phyloP scores from a whole-genome alignment of 768 basidiomycete genomes.

The Collybia mongolica region DNA sequence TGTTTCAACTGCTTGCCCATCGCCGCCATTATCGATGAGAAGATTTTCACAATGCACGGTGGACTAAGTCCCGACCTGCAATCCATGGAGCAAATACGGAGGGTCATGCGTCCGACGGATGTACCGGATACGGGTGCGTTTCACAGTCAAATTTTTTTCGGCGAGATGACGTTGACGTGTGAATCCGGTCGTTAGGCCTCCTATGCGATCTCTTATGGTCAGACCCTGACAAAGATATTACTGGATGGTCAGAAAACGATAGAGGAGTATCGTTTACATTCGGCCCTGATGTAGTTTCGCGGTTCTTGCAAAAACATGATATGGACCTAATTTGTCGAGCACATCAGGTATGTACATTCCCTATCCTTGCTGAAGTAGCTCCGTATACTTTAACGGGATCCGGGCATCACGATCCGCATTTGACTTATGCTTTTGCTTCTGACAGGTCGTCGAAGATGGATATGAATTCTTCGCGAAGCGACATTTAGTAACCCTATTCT shows the following conservation, averaged over 20 bases:
- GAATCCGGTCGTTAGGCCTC: conserved; percentile 53
- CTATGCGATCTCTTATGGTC: conserved; percentile 98
- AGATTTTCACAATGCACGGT: conserved; percentile 99
- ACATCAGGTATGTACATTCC: conserved; percentile 73
- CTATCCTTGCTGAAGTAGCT: neutral
- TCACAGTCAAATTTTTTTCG: neutral
- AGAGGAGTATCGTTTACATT: conserved; percentile 99
- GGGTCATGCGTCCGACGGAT: conserved; percentile 98
- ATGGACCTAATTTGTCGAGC: conserved; percentile 99
- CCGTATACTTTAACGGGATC: neutral
- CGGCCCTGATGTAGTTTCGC: conserved; percentile 95
- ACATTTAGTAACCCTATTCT: conserved; percentile 95
- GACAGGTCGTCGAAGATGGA: conserved; percentile 94
- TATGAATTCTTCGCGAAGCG: conserved; percentile 99
- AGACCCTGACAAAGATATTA: conserved; percentile 99
- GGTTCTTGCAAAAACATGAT: conserved; percentile 99
- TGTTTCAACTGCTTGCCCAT: conserved; percentile 99
- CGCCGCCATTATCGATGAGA: conserved; percentile 99
- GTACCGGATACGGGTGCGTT: conserved; percentile 93
- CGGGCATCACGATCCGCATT: too few relatives aligned
- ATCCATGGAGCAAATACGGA: conserved; percentile 99
- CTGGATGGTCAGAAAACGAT: conserved; percentile 99
- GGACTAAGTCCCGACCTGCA: conserved; percentile 96
- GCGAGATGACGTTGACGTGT: neutral
- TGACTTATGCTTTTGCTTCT: neutral